Conservation (phyloP, 257 asterid species). For the Solanum verrucosum region DNA sequence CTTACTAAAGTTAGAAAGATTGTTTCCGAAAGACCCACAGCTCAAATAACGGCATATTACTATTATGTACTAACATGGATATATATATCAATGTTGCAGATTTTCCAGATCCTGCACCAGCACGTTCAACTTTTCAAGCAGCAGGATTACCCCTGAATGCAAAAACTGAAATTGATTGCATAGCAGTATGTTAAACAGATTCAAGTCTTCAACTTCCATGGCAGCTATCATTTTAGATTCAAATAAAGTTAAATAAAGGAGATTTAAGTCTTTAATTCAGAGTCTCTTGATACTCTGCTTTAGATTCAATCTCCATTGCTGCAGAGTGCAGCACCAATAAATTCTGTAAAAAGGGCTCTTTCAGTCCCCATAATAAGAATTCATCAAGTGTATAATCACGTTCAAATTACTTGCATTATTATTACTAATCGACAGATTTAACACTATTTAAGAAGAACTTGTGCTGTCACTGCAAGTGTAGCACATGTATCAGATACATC, state of each 20-base stretch:
- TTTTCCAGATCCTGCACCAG: constrained; percentile 79
- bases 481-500: neutral
- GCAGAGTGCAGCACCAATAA: neutral
- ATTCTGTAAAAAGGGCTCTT: neutral
- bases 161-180: constrained; percentile 75
- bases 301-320: neutral
- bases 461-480: no score
- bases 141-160: constrained; percentile 85
- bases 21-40: neutral
- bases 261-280: neutral
- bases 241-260: neutral
- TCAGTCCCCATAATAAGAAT: neutral
- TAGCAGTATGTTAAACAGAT: constrained; percentile 32
- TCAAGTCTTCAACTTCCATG: neutral
- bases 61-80: neutral
- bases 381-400: neutral
- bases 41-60: neutral
- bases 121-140: constrained; percentile 85
- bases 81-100: constrained; percentile 31
- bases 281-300: neutral
- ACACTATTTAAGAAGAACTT: no score
- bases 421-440: neutral
- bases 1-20: neutral
- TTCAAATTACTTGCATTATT: neutral
- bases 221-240: neutral